Evolutionary conservation across 2,329 filamentous ascomycete species (phyloP), one percentile per base, ranked within the genome.

Genomic region (Colletotrichum euphorbiae): DNA sequence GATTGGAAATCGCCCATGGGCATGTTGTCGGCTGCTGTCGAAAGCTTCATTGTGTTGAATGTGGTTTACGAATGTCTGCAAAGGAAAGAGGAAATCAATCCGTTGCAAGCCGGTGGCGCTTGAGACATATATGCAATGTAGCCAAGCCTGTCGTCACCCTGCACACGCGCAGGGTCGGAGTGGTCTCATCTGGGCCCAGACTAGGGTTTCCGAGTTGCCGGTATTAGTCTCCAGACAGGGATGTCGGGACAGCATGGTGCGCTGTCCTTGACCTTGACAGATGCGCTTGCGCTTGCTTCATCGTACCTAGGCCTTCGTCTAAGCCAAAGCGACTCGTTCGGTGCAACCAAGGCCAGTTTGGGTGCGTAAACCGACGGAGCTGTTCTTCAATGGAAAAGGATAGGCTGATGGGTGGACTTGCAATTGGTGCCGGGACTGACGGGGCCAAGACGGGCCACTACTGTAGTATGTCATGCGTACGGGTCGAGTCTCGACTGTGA

Each of bases 401-500:
- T 58, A 19, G 38, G 52, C 61, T 31, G 52, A 19, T 46, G 38
- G 46, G 40, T 51, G 65, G 43, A 33, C 50, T 51, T n/a, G n/a
- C n/a, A n/a, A n/a, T n/a, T 12, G 59, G 45, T 51, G 51, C 38
- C 38, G 52, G 64, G 45, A 51, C 43, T 65, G 61, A 65, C 45
- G 65, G 54, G 54, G 54, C 61, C 65, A 68, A 60, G 65, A 51
- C 24, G 13, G 65, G 54, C 40, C 36, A 43, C 65, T 38, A n/a
- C n/a, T n/a, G n/a, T n/a, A n/a, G n/a, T n/a, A 68, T 68, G 65
- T 68, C 61, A 68, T 68, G 54, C 38, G 54, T 17, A 59, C 42
- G 65, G 65, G 24, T n/a, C n/a, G 65, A 54, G n/a, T n/a, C n/a
- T n/a, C n/a, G 24, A 61, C 6, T 28, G 54, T 21, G 21, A 60